Conservation (phyloP, 768 basidiomycete species). For the Pisolithus orientalis region DNA sequence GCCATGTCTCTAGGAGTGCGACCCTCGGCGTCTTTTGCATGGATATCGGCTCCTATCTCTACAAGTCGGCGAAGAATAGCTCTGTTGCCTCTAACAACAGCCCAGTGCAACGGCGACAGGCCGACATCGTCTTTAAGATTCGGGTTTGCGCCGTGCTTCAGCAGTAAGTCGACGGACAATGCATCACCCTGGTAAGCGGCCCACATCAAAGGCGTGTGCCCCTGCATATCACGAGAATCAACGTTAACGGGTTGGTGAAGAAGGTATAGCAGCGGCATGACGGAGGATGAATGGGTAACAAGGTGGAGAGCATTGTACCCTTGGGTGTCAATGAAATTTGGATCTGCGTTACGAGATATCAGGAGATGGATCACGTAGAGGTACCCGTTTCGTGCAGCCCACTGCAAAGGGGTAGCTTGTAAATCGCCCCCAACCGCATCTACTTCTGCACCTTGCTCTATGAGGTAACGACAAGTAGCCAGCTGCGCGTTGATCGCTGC, state of each 20-base stretch:
- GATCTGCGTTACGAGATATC: constrained; percentile 86
- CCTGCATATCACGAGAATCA: constrained; percentile 85
- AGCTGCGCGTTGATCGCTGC: constrained; percentile 96
- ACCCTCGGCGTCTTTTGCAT: constrained; percentile 73
- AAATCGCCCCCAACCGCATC: constrained; percentile 94
- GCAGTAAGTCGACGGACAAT: constrained; percentile 83
- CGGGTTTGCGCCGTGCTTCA: constrained; percentile 81
- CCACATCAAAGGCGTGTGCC: constrained; percentile 97
- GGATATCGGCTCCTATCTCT: constrained; percentile 80
- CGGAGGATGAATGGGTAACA: constrained; percentile 88
- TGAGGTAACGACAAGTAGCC: constrained; percentile 76
- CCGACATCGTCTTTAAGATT: constrained; percentile 75
- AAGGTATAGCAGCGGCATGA: constrained; percentile 91
- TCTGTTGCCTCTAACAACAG: constrained; percentile 91
- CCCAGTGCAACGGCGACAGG: constrained; percentile 92
- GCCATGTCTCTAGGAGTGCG: constrained; percentile 95
- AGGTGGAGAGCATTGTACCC: constrained; percentile 96
- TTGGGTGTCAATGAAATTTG: constrained; percentile 84
- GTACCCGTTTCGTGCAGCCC: constrained; percentile 97
- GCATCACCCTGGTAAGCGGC: constrained; percentile 98
- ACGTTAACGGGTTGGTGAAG: constrained; percentile 91
- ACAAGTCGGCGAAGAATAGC: constrained; percentile 78
- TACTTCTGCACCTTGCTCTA: constrained; percentile 91
- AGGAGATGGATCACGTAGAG: constrained; percentile 93
- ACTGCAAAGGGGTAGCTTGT: constrained; percentile 91